Percentiles rank a stretch among this genome's conserved stretches.
Evolutionary conservation across 1,284 basidiomycete species (phyloP).

Genomic region (Ustanciosporium gigantosporum): DNA sequence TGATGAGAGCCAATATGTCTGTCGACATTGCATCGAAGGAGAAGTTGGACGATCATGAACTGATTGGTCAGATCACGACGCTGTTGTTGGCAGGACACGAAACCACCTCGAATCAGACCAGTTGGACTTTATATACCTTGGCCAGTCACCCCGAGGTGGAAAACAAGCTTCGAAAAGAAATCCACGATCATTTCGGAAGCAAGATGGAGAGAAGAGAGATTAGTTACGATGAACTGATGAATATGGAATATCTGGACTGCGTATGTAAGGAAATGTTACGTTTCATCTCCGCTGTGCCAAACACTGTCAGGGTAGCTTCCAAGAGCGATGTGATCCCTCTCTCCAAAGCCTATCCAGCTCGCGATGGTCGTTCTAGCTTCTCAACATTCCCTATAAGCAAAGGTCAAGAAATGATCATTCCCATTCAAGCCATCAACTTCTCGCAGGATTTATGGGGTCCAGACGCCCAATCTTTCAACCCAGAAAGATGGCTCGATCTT

Average conservation of each 20-base stretch:
- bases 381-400: constrained; percentile 38
- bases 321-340: constrained; percentile 46
- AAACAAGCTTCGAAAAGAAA: constrained; percentile 43
- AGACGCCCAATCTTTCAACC: constrained; percentile 41
- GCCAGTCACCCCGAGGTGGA: constrained; percentile 34
- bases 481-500: constrained; percentile 50
- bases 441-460: constrained; percentile 42
- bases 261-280: constrained; percentile 52
- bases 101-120: constrained; percentile 51
- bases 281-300: constrained; percentile 34
- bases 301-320: constrained; percentile 35
- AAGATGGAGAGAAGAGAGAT: constrained; percentile 34
- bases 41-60: constrained; percentile 45
- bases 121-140: constrained; percentile 51
- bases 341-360: constrained; percentile 32
- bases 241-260: constrained; percentile 47
- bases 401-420: constrained; percentile 41
- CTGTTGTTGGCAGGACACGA: constrained; percentile 58
- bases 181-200: constrained; percentile 33
- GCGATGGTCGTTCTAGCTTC: constrained; percentile 36
- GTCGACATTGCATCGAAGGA: constrained; percentile 36
- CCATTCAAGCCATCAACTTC: constrained; percentile 42
- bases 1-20: constrained; percentile 57
- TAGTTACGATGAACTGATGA: constrained; percentile 43
- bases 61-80: constrained; percentile 53